Evolutionary conservation across 2,329 filamentous ascomycete genomes (phyloP).

Genomic region (Zymoseptoria pseudotritici): DNA sequence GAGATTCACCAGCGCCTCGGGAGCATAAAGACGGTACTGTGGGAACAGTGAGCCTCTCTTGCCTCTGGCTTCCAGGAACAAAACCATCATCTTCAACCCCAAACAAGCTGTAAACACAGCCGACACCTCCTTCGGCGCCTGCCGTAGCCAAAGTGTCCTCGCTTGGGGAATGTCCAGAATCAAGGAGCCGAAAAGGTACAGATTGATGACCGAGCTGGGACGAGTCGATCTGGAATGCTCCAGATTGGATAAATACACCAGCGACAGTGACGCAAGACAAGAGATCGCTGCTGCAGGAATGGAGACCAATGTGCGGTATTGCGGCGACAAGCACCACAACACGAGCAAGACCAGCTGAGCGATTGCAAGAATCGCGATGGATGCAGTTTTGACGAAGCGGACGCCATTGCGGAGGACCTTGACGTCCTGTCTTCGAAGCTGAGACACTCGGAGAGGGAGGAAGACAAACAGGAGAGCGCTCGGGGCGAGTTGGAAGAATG

Average conservation of each 20-base stretch:
- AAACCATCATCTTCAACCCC: slow-evolving; percentile 12
- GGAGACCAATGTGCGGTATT: slow-evolving; percentile 10
- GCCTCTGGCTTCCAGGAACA: slow-evolving; percentile 16
- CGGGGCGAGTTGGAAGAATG: slow-evolving; percentile 16
- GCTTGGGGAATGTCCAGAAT: slow-evolving; percentile 15
- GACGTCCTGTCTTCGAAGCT: slow-evolving; percentile 12
- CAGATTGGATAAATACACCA: slow-evolving; percentile 15
- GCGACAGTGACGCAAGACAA: slow-evolving; percentile 10
- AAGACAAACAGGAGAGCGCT: slow-evolving; percentile 14
- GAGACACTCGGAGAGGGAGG: slow-evolving; percentile 10
- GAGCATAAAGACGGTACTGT: slow-evolving; percentile 10
- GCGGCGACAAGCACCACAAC: slow-evolving; percentile 9
- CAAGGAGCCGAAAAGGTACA: slow-evolving; percentile 15
- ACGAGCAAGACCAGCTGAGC: slow-evolving; percentile 14
- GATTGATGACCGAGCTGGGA: slow-evolving; percentile 15
- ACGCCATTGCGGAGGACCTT: slow-evolving; percentile 11
- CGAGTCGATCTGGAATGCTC: slow-evolving; percentile 14
- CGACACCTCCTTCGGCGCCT: slow-evolving; percentile 9
- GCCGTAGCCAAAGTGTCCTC: slow-evolving; percentile 18
- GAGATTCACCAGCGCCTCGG: slow-evolving; percentile 15
- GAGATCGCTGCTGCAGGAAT: slow-evolving; percentile 15
- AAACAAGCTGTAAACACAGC: slow-evolving; percentile 10
- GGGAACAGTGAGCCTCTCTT: slow-evolving; percentile 14
- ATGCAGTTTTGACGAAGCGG: slow-evolving; percentile 8
- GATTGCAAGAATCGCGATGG: slow-evolving; percentile 10